Base-by-base conservation (phyloP, 345 rosid genomes). In the Brassica incana region DNA sequence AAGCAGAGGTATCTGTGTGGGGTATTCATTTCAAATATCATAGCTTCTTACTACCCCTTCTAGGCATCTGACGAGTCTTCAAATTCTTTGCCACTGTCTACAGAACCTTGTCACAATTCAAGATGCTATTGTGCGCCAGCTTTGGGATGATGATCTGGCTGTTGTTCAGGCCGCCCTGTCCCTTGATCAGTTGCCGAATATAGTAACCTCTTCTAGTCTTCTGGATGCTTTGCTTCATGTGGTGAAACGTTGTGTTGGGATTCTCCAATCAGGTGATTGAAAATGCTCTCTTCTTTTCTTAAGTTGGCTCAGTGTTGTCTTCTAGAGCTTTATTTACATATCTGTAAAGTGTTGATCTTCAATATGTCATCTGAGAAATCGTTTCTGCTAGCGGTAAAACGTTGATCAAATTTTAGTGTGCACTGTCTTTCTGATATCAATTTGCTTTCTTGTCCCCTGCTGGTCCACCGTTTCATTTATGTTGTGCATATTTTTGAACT, bases 91-190 rank as follows among this genome's bases (percentile, higher is more conserved):
- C 8, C 50, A 40, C 68, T 35, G 45, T 65, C 81, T 43, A 11
- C 91, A 95, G 99, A 88, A 85, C 74, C 82, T 91, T 76, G 84
- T 81, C 70, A 82, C 85, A 23, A 78, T 95, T 85, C 87, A 83
- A 80, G 95, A 90, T 84, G 90, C 87, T 27, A 73, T 95, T 67
- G 66, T 90, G 75, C 83, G 85, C 84, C 97, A 90, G 79, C 90
- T 95, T 76, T 82, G 75, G 62, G 98, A 95, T 85, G 88, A 87
- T 81, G 99, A 95, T 83, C 82, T 95, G 66, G 83, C 89, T 69
- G 90, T 95, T 65, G 92, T 95, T 80, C 83, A 77, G 80, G 90
- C 90, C 73, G 92, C 92, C 77, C 77, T 93, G 67, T 86, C 91
- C 68, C 52, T 95, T 48, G 87, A 89, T 69, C 90, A 88, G 50